These are phyloP conservation scores for Panicum virgatum DNA, from an alignment of 202 grass and related monocot genomes.

Conservation along the genomic window DNA sequence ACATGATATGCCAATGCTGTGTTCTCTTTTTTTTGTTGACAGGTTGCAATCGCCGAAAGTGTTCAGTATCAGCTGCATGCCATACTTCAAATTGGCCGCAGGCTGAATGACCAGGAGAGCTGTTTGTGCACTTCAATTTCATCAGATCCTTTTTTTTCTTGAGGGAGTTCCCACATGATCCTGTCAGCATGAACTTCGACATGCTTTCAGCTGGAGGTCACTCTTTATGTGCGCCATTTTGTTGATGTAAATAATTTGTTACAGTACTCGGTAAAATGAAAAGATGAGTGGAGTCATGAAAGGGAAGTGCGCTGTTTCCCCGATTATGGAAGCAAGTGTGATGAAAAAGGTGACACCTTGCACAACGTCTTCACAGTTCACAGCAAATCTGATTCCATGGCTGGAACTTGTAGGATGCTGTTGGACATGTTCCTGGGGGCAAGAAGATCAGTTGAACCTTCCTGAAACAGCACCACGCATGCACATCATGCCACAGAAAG, in stretches of 20 bases:
- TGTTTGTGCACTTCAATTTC: background rate
- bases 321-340: slow-evolving; percentile 38
- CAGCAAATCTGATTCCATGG: slow-evolving; percentile 27
- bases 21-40: slow-evolving; percentile 19
- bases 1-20: background rate
- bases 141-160: background rate
- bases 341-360: slow-evolving; percentile 32
- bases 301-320: slow-evolving; percentile 21
- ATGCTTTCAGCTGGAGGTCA: slow-evolving; percentile 25
- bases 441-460: slow-evolving; percentile 35
- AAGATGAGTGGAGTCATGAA: slow-evolving; percentile 8
- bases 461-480: slow-evolving; percentile 21
- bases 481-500: background rate
- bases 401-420: slow-evolving; percentile 32
- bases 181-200: slow-evolving; percentile 13
- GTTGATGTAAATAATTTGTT: slow-evolving; percentile 1
- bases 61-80: slow-evolving; percentile 18
- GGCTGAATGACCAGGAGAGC: slow-evolving; percentile 15
- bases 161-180: background rate
- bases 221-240: slow-evolving; percentile 14
- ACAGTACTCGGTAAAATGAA: slow-evolving; percentile 21
- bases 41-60: slow-evolving; percentile 3
- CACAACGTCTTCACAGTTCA: slow-evolving; percentile 17
- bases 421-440: slow-evolving; percentile 18
- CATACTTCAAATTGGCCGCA: slow-evolving; percentile 16